phyloP scores from a whole-genome alignment of 768 basidiomycete species.

The Lactarius psammicola region DNA sequence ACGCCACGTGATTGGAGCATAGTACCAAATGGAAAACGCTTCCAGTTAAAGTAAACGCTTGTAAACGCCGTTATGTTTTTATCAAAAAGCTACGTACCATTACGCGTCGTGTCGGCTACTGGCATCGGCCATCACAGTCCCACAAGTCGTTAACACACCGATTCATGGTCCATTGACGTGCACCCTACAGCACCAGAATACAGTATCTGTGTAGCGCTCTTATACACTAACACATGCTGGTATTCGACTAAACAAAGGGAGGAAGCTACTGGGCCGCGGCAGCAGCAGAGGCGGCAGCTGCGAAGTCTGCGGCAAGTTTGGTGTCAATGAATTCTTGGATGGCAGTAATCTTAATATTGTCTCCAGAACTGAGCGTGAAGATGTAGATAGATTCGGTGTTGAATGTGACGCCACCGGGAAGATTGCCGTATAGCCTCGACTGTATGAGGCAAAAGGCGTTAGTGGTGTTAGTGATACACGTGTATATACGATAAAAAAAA shows the following conservation, averaged over 20 bases:
- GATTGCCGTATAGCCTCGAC: conserved; percentile 5
- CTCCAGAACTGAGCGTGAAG: conserved; percentile 16
- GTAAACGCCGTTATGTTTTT: no score
- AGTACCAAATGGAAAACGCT: no score
- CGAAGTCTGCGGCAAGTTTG: conserved; percentile 1
- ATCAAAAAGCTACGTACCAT: no score
- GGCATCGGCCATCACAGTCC: no score
- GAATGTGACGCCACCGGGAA: not conserved
- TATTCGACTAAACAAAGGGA: not conserved
- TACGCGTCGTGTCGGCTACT: no score
- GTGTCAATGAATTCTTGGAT: conserved; percentile 21
- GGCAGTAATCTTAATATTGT: conserved; percentile 13
- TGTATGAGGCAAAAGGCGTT: not conserved
- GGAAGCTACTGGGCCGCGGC: not conserved
- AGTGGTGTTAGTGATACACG: conserved; percentile 1
- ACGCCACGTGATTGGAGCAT: no score
- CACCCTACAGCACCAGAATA: no score
- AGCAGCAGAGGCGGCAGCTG: conserved; percentile 34
- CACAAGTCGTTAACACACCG: no score
- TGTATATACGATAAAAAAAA: not conserved
- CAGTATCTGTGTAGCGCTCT: no score
- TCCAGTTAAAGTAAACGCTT: no score
- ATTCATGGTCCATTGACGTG: no score
- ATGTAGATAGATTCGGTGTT: conserved; percentile 16
- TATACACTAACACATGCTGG: not conserved